Percentiles rank a stretch among this genome's conserved stretches.
Evolutionary conservation across 1,139 yeast species (phyloP).

Genomic region (Nakaseomyces kungkrabaensis): DNA sequence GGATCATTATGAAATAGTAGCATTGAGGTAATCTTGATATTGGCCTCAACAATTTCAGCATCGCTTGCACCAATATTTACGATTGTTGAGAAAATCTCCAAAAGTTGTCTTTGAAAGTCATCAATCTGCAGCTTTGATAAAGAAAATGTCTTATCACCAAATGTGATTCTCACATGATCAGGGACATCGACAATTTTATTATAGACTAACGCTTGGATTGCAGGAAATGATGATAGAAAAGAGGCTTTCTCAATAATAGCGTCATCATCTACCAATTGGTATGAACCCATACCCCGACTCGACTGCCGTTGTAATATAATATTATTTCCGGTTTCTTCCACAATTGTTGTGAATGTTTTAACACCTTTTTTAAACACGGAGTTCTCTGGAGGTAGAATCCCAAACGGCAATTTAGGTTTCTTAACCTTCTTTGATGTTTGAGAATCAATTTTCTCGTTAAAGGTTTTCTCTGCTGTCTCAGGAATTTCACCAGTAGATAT

Average conservation of each 20-base stretch:
- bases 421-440: not conserved
- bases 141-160: conserved; percentile 11
- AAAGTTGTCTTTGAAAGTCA: conserved; percentile 8
- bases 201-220: conserved; percentile 10
- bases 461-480: not conserved
- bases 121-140: conserved; percentile 17
- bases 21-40: conserved; percentile 13
- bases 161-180: conserved; percentile 10
- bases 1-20: conserved; percentile 16
- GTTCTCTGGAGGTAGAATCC: not conserved
- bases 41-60: conserved; percentile 14
- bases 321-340: conserved; percentile 18
- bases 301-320: conserved; percentile 4
- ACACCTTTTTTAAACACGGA: conserved; percentile 1
- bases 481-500: not conserved
- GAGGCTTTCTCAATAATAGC: not conserved
- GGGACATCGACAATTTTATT: conserved; percentile 12
- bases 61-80: conserved; percentile 21
- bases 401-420: not conserved
- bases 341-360: conserved; percentile 17
- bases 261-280: not conserved
- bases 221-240: conserved; percentile 1
- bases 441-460: not conserved
- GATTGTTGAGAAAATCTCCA: conserved; percentile 15
- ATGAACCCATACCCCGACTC: conserved; percentile 1